Conservation (phyloP, 768 basidiomycete genomes). For the Coprinellus micaceus region DNA sequence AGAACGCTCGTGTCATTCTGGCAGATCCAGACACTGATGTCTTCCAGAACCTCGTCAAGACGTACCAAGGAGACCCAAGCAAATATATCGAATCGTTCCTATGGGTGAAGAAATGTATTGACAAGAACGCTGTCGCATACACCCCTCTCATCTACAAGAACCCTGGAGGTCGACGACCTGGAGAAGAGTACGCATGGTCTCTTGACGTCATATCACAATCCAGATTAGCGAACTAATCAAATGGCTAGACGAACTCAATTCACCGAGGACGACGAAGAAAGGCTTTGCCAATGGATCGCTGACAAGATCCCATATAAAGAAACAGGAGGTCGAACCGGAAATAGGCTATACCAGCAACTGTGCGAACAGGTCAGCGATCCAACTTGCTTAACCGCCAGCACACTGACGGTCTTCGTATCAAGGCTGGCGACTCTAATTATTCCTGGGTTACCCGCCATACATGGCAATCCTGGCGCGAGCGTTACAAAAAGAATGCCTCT, state of each 20-base stretch:
- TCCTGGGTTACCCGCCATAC: slow-evolving; percentile 80
- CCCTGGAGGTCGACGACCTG: slow-evolving; percentile 74
- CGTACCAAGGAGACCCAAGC: slow-evolving; percentile 62
- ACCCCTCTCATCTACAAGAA: slow-evolving; percentile 82
- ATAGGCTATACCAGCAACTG: slow-evolving; percentile 78
- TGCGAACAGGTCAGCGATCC: slow-evolving; percentile 55
- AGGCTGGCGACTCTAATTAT: slow-evolving; percentile 69
- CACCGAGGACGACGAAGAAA: slow-evolving; percentile 70
- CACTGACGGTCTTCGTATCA: too few species aligned
- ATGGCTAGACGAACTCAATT: slow-evolving; percentile 67
- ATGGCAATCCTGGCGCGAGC: slow-evolving; percentile 88
- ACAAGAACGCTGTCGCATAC: slow-evolving; percentile 58
- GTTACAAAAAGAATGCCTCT: slow-evolving; percentile 78
- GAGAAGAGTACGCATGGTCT: slow-evolving; percentile 63
- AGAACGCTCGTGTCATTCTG: slow-evolving; percentile 70
- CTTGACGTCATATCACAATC: slow-evolving; percentile 1
- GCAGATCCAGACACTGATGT: slow-evolving; percentile 78
- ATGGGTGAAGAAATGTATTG: slow-evolving; percentile 84
- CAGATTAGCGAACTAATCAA: background rate
- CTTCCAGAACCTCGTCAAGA: slow-evolving; percentile 70
- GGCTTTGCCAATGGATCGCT: slow-evolving; percentile 76
- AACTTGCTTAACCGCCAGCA: too few species aligned
- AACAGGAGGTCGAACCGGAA: slow-evolving; percentile 78
- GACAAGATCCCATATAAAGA: slow-evolving; percentile 81
- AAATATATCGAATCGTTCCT: slow-evolving; percentile 79